A percentile compares a stretch with the other conserved stretches of the same genome.
These are phyloP conservation scores for Naganishia vishniacii DNA, from an alignment of 768 basidiomycete species.

Conservation along the genomic window DNA sequence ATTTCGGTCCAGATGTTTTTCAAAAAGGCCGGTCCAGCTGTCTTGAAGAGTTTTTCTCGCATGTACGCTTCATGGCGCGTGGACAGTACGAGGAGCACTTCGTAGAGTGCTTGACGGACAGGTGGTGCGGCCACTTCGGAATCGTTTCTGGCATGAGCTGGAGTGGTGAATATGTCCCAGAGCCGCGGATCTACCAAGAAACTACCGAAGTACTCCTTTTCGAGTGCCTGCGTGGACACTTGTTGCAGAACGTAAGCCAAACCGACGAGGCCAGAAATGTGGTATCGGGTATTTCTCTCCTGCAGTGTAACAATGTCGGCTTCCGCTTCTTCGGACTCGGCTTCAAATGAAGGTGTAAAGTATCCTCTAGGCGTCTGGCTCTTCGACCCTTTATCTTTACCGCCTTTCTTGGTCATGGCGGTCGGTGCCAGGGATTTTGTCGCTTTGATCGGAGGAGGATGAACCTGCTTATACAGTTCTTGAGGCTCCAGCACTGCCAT, in stretches of 20 bases:
- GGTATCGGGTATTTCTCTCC: slow-evolving; percentile 31
- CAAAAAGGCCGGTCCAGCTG: slow-evolving; percentile 53
- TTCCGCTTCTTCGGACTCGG: slow-evolving; percentile 30
- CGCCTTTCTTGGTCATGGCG: slow-evolving; percentile 19
- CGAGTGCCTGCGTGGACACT: not conserved
- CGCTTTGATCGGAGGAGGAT: slow-evolving; percentile 40
- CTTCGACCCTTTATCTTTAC: not conserved
- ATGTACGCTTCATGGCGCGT: not conserved
- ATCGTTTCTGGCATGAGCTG: not conserved
- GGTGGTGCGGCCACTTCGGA: slow-evolving; percentile 52
- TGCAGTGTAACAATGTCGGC: slow-evolving; percentile 15
- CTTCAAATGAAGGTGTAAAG: slow-evolving; percentile 22
- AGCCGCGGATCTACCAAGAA: not conserved
- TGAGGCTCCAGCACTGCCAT: slow-evolving; percentile 42
- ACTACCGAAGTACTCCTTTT: not conserved
- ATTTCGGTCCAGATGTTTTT: slow-evolving; percentile 68
- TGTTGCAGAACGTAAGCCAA: slow-evolving; percentile 39
- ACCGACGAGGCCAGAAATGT: slow-evolving; percentile 41
- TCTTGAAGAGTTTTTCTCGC: slow-evolving; percentile 3
- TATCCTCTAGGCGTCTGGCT: slow-evolving; percentile 9
- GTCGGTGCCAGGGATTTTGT: slow-evolving; percentile 8
- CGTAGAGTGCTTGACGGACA: slow-evolving; percentile 69
- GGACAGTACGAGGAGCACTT: slow-evolving; percentile 47
- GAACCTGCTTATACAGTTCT: slow-evolving; percentile 46
- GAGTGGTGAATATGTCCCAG: slow-evolving; percentile 23